These are phyloP conservation scores for Plenodomus tracheiphilus DNA, from an alignment of 2,329 filamentous ascomycete species.

Conservation along the genomic window DNA sequence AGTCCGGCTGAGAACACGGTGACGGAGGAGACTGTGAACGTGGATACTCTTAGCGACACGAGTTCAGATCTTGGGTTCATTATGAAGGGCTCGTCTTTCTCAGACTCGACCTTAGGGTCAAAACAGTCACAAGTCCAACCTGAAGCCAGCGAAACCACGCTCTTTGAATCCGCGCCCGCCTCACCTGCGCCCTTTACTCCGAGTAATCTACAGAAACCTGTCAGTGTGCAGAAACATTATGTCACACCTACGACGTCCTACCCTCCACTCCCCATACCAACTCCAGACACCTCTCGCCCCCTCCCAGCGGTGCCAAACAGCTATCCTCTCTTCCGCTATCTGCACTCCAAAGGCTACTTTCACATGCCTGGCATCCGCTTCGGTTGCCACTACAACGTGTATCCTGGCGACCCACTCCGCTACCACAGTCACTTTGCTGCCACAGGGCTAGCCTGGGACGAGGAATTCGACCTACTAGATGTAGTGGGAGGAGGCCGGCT, in stretches of 20 bases:
- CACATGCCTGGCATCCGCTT: conserved; percentile 92
- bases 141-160: conserved; percentile 13
- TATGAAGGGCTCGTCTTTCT: conserved; percentile 31
- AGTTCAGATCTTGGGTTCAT: conserved; percentile 27
- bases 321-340: conserved; percentile 77
- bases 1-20: conserved; percentile 14
- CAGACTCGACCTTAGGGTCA: conserved; percentile 2
- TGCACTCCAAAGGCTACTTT: conserved; percentile 81
- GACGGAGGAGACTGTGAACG: conserved; percentile 16
- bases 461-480: conserved; percentile 81
- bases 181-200: conserved; percentile 11
- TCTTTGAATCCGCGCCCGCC: conserved; percentile 28
- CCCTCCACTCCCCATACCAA: conserved; percentile 35
- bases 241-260: conserved; percentile 53
- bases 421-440: conserved; percentile 96
- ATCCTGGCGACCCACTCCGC: conserved; percentile 90
- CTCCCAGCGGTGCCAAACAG: conserved; percentile 44
- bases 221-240: conserved; percentile 31
- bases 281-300: conserved; percentile 17
- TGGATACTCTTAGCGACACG: conserved; percentile 10
- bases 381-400: conserved; percentile 91
- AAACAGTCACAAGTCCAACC: neutral
- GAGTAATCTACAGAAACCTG: conserved; percentile 12
- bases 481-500: conserved; percentile 83
- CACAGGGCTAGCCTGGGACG: conserved; percentile 82